Evolutionary conservation across 192 early-diverging fungal genomes (phyloP).

Genomic region (Dispira parvispora): DNA sequence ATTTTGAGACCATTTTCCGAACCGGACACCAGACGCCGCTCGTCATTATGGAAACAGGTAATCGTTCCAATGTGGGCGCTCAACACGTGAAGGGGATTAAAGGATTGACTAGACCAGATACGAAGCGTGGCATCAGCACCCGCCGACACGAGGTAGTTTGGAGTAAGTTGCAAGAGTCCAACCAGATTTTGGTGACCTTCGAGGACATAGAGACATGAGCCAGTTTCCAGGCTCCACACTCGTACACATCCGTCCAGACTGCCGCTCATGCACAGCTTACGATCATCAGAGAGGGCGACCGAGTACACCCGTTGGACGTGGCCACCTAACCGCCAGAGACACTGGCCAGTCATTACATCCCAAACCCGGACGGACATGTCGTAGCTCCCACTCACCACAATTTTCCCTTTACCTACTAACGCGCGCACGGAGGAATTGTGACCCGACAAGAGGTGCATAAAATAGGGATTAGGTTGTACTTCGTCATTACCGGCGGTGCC

Average conservation of each 20-base stretch:
- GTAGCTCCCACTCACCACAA: conserved; percentile 82
- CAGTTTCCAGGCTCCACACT: conserved; percentile 83
- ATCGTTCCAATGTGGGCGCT: conserved; percentile 74
- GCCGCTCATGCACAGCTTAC: conserved; percentile 75
- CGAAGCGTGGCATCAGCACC: conserved; percentile 89
- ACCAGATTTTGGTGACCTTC: conserved; percentile 91
- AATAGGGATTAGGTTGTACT: conserved; percentile 47
- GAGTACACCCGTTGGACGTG: conserved; percentile 94
- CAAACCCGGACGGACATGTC: conserved; percentile 84
- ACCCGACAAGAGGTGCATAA: conserved; percentile 64
- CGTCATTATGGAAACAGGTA: conserved; percentile 97
- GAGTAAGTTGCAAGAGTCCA: conserved; percentile 74
- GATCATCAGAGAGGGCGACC: conserved; percentile 72
- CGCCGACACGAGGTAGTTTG: conserved; percentile 77
- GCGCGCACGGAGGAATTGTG: conserved; percentile 87
- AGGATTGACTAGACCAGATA: conserved; percentile 58
- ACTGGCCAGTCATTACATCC: conserved; percentile 59
- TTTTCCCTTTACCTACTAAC: conserved; percentile 72
- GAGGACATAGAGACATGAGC: conserved; percentile 54
- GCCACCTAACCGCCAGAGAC: conserved; percentile 53
- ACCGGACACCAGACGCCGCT: conserved; percentile 81
- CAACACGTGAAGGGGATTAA: conserved; percentile 34
- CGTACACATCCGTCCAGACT: conserved; percentile 86
- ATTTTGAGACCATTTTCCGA: conserved; percentile 88
- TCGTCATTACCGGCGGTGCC: conserved; percentile 7